These are phyloP conservation scores for Calonectria leucothoes DNA, from an alignment of 2,329 filamentous ascomycete genomes.

Conservation along the genomic window DNA sequence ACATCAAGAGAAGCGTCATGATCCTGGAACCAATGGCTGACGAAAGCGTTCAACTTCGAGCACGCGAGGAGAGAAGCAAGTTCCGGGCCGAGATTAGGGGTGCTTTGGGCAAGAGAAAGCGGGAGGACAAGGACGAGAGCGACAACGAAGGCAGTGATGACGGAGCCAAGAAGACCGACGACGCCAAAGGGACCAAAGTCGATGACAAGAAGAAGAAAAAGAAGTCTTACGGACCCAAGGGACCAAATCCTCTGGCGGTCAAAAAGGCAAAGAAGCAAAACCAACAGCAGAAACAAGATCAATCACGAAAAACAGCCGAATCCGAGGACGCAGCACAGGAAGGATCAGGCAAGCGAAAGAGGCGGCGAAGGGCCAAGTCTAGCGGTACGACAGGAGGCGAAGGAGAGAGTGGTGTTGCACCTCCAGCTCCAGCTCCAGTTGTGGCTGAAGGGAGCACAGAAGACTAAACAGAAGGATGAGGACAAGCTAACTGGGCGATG, in stretches of 20 bases:
- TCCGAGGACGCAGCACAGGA: slow-evolving; percentile 40
- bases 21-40: slow-evolving; percentile 77
- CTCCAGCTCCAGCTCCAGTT: background rate
- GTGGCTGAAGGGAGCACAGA: slow-evolving; percentile 30
- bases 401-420: slow-evolving; percentile 10
- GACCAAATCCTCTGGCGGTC: slow-evolving; percentile 77
- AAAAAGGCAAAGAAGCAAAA: slow-evolving; percentile 77
- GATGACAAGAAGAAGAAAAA: slow-evolving; percentile 64
- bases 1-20: slow-evolving; percentile 84
- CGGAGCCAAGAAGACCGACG: slow-evolving; percentile 30
- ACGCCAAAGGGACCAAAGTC: slow-evolving; percentile 19
- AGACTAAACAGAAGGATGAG: slow-evolving; percentile 25
- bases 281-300: slow-evolving; percentile 52
- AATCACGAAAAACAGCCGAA: slow-evolving; percentile 48
- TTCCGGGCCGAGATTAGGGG: slow-evolving; percentile 76
- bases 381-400: slow-evolving; percentile 25
- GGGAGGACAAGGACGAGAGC: slow-evolving; percentile 52
- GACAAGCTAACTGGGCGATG: slow-evolving; percentile 8
- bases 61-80: slow-evolving; percentile 79
- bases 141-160: slow-evolving; percentile 34
- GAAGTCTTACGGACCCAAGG: slow-evolving; percentile 71
- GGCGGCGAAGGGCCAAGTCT: slow-evolving; percentile 46
- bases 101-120: slow-evolving; percentile 61
- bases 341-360: slow-evolving; percentile 45
- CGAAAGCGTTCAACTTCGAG: slow-evolving; percentile 70